Conservation (phyloP, 2,329 filamentous ascomycete genomes). For the Rhynchosporium graminicola region DNA sequence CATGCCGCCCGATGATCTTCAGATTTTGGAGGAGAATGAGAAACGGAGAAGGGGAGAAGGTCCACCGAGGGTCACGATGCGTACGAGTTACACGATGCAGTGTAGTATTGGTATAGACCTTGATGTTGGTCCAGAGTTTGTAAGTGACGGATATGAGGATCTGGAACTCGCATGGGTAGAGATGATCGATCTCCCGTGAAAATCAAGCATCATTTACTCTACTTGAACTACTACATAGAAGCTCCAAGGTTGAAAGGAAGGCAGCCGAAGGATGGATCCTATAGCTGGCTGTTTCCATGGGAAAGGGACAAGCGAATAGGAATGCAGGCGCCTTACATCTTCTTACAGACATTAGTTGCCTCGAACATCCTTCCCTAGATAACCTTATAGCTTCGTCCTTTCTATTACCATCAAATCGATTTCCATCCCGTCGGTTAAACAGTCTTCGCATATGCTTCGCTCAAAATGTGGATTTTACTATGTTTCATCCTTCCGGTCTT, state of each 20-base stretch:
- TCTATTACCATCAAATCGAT: too few species aligned
- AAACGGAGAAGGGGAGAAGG: background rate
- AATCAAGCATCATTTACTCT: background rate
- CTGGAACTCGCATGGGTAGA: constrained; percentile 3
- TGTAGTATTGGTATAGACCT: constrained; percentile 4
- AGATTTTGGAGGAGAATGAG: background rate
- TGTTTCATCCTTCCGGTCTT: too few species aligned
- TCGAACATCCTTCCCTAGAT: too few species aligned
- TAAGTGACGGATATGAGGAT: constrained; percentile 12
- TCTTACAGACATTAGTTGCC: too few species aligned
- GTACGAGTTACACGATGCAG: constrained; percentile 14
- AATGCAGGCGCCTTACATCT: too few species aligned
- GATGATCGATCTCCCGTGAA: background rate
- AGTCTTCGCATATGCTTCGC: too few species aligned
- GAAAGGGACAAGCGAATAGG: too few species aligned
- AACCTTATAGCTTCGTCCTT: too few species aligned
- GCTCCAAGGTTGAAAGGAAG: background rate
- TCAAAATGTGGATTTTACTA: too few species aligned
- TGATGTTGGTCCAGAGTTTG: constrained; percentile 10
- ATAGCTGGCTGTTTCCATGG: too few species aligned
- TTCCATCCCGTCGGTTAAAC: too few species aligned
- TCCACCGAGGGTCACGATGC: constrained; percentile 9
- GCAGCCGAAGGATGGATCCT: too few species aligned
- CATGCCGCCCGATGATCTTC: background rate
- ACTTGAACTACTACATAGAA: background rate